Base-by-base conservation (phyloP, 192 early-diverging fungal species). In the Backusella mclennaniae region DNA sequence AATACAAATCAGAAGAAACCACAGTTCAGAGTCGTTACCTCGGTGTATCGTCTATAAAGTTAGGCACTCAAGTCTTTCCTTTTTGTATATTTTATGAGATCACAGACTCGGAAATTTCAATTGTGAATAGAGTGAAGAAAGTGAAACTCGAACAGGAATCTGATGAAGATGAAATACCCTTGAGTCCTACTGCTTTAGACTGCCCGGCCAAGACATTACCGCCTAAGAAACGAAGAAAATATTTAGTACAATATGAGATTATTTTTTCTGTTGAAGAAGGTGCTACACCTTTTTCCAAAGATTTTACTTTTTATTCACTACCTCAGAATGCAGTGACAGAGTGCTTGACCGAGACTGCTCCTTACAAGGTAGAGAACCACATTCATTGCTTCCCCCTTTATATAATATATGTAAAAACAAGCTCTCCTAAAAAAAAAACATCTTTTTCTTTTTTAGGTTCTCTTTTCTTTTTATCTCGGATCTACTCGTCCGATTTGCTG, bases 21-120 rank as follows among this genome's bases (percentile, higher is more conserved):
- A 63, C 56, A 63, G 21, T 74, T 12, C 73, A 74, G 38, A 38
- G 35, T 36, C 73, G 73, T 29, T 66, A 35, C 19, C 56, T 74
- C 23, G 73, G 73, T 63, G 36, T 36, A 9, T 74, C 52, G 15
- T 74, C 73, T 1, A 35, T 74, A 21, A 74, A 66, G 38, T 33
- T 56, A 26, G 73, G 59, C 56, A 63, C 35, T 23, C 17, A 59
- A 29, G 35, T 36, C 21, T 74, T 74, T 56, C 56, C 73, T 38
- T 35, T 39, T 38, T 56, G 52, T 66, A 66, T 56, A 63, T 74
- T 74, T 66, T 74, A 74, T 74, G 73, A 74, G 73, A 66, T 74
- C 33, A 74, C 35, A 56, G 73, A 59, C 29, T 74, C 53, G 73
- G 73, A 74, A 41, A 74, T 59, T 74, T 56, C 73, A 66, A 35